A percentile compares a stretch with the other conserved stretches of the same genome.
These are phyloP conservation scores for Amauroascus verrucosus DNA, from an alignment of 2,329 filamentous ascomycete genomes.

Conservation along the genomic window DNA sequence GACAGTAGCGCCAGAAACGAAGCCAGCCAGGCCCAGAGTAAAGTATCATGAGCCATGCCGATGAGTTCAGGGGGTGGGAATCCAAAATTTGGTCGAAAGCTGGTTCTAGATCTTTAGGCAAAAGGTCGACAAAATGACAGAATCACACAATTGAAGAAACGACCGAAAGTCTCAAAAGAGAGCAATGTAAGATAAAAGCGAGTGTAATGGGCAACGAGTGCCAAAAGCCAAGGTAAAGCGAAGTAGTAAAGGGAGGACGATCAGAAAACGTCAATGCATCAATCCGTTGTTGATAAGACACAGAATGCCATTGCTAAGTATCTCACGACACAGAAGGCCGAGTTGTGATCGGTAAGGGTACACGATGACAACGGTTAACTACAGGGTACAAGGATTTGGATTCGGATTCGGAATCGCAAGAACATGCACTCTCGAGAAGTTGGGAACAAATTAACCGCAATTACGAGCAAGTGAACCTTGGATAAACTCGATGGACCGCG, in stretches of 20 bases:
- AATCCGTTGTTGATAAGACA: constrained; percentile 3
- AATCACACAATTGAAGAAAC: not conserved
- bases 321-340: constrained; percentile 1
- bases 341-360: not conserved
- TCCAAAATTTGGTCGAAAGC: not conserved
- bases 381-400: not conserved
- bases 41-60: constrained; percentile 21
- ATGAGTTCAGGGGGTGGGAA: not conserved
- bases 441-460: too few species aligned
- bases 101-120: not conserved
- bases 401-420: not conserved
- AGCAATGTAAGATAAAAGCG: constrained; percentile 21
- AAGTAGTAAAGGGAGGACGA: not conserved
- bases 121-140: not conserved
- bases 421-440: too few species aligned
- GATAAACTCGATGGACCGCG: too few species aligned
- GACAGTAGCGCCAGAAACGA: constrained; percentile 43
- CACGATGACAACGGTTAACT: not conserved
- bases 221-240: constrained; percentile 22
- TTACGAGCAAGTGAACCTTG: too few species aligned
- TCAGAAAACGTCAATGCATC: constrained; percentile 1
- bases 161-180: not conserved
- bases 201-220: constrained; percentile 48
- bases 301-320: constrained; percentile 8
- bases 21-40: constrained; percentile 28